Evolutionary conservation across 352 stramenopile species (phyloP), one percentile per base, ranked within the genome.

Genomic region (Globisporangium camurandrum): DNA sequence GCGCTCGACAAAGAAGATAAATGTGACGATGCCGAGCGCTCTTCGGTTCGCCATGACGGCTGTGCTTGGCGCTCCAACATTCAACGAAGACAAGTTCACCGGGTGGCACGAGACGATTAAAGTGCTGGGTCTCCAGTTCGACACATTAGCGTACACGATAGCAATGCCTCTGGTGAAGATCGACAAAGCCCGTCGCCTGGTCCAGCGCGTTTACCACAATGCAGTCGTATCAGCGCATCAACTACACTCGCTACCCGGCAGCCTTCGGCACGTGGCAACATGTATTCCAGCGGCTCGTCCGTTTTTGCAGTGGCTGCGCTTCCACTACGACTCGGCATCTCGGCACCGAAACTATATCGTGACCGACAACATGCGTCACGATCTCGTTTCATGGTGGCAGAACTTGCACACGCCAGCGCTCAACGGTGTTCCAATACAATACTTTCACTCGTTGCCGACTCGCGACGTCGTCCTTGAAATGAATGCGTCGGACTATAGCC

Each of bases 51-150:
- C 57, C 14, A 64, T 64, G 40, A 34, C 42, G 2, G 38, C 23
- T 1, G 44, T 64, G 5, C 27, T 64, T n/a, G 46, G 57, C 19
- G 19, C 38, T 6, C 45, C 59, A 1, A 51, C 51, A 3, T 49
- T 64, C 37, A 59, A 64, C n/a, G 23, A 33, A 9, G 37, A 64
- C 37, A 64, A 54, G 42, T 64, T 61, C 44, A 54, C 46, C 3
- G 8, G 19, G 4, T 60, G 51, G 51, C 50, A 49, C 3, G 50
- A 49, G 10, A 8, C 7, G 3, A 43, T 56, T 14, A 52, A 27
- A 3, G 39, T 58, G 2, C 44, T 62, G 6, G 49, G 45, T 10
- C 26, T 62, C 10, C 16, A 41, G 39, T 62, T 58, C 9, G 34
- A 62, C 37, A 45, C 49, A 4, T 31, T 41, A 5, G 41, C 31